phyloP scores from a whole-genome alignment of 768 basidiomycete species.

The Collybia sp. region DNA sequence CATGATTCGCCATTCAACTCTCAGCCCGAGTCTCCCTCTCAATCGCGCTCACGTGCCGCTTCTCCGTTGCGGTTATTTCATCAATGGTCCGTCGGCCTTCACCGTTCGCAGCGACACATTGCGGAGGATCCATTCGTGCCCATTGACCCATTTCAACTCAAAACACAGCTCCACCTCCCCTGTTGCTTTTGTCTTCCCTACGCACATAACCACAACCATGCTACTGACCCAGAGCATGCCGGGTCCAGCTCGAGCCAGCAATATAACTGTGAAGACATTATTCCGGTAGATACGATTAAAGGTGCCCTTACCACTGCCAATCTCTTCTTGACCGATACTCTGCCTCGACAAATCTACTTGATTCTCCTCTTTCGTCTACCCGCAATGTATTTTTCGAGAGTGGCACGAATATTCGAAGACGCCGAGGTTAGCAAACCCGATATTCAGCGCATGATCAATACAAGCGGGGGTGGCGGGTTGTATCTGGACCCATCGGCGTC shows the following conservation, averaged over 20 bases:
- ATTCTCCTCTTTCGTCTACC: conserved; percentile 64
- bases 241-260: conserved; percentile 15
- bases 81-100: conserved; percentile 46
- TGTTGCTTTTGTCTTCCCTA: conserved; percentile 4
- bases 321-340: conserved; percentile 29
- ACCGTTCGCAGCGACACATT: conserved; percentile 34
- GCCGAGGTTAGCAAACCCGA: conserved; percentile 76
- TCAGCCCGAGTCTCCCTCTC: conserved; percentile 42
- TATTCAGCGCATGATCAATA: conserved; percentile 49
- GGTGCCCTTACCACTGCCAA: conserved; percentile 3
- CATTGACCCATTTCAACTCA: conserved; percentile 45
- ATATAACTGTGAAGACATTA: conserved; percentile 23
- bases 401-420: conserved; percentile 71
- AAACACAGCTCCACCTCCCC: conserved; percentile 13
- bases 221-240: not conserved
- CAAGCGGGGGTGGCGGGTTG: conserved; percentile 22
- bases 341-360: conserved; percentile 39
- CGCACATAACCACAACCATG: conserved; percentile 3
- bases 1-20: conserved; percentile 14
- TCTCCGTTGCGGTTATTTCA: conserved; percentile 62
- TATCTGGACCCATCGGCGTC: not conserved
- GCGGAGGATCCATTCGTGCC: conserved; percentile 54
- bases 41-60: conserved; percentile 44
- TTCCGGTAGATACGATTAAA: conserved; percentile 16
- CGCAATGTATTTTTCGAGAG: conserved; percentile 74